These are phyloP conservation scores for Aspergillus nanangensis DNA, from an alignment of 495 filamentous ascomycete genomes.

Conservation along the genomic window DNA sequence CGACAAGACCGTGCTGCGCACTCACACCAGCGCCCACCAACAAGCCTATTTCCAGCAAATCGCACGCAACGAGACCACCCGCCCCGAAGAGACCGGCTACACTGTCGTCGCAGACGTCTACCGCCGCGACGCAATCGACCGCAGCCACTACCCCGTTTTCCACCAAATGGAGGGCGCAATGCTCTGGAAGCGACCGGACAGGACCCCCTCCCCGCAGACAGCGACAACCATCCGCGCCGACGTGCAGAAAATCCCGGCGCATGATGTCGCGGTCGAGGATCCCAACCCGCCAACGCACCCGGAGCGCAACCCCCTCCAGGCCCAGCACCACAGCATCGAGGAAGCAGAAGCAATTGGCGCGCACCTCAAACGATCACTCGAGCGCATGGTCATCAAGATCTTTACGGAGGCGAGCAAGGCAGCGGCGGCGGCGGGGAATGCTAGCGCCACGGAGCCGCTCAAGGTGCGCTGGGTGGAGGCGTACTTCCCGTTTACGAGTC, in stretches of 20 bases:
- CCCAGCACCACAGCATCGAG: constrained; percentile 58
- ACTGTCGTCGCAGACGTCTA: constrained; percentile 96
- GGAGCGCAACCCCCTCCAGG: constrained; percentile 80
- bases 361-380: constrained; percentile 86
- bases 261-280: constrained; percentile 75
- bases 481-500: constrained; percentile 92
- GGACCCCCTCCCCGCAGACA: constrained; percentile 51
- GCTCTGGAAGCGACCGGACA: constrained; percentile 75
- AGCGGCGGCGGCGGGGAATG: constrained; percentile 43
- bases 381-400: constrained; percentile 82
- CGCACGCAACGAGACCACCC: constrained; percentile 35
- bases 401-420: constrained; percentile 76
- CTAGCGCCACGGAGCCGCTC: constrained; percentile 62
- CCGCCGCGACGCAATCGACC: constrained; percentile 89
- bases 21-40: constrained; percentile 92
- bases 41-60: constrained; percentile 71
- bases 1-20: constrained; percentile 74
- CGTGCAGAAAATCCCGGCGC: constrained; percentile 60
- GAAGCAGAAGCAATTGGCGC: constrained; percentile 80
- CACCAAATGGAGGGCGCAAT: constrained; percentile 97
- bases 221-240: constrained; percentile 54
- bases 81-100: constrained; percentile 70
- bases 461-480: constrained; percentile 92
- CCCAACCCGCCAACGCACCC: constrained; percentile 74
- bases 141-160: constrained; percentile 92